Evolutionary conservation across 805 yeast species (phyloP), one percentile per base, ranked within the genome.

Genomic region (Priceomyces medius): DNA sequence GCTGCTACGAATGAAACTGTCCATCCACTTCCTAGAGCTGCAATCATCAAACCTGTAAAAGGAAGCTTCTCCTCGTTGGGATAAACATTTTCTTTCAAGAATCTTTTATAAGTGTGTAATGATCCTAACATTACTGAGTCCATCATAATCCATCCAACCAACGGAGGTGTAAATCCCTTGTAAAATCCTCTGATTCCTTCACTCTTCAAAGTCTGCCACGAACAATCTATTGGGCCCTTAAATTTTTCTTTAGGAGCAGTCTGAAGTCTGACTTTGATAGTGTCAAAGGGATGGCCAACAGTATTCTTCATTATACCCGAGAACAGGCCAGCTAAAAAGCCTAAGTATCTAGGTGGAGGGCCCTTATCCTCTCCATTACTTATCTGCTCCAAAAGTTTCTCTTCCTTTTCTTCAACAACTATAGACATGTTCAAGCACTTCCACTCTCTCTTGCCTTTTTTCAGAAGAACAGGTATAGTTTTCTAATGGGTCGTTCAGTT

Each of bases 1-100:
- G 96, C 96, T 3, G 97, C 97, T n/a, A 89, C 90, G 66, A 89
- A 85, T 35, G 91, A 82, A 10, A 89, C 97, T 0, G 97, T 89
- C 83, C 84, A 79, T 2, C 97, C 97, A 7, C 93, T 81, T n/a
- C 95, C 95, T 21, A 79, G 58, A 0, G 82, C 83, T 1, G 96
- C 91, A 17, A 83, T 61, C 21, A 85, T 71, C 55, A 85, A 88
- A 0, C 95, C 96, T 12, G 74, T 45, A 12, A 88, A 59, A 1
- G 96, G 96, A 46, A 89, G 65, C 54, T 78, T 80, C 19, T 72
- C 64, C 40, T 79, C 74, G n/a, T 81, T 73, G 0, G 75, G 69
- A 52, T 81, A 89, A 12, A 86, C 61, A 48, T 77, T 71, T 16
- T 81, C 83, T 54, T 83, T 83, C 46, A 87, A 68, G 13, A 81